Conservation (phyloP, 441 rosid genomes). For the Raphanus hybrid region DNA sequence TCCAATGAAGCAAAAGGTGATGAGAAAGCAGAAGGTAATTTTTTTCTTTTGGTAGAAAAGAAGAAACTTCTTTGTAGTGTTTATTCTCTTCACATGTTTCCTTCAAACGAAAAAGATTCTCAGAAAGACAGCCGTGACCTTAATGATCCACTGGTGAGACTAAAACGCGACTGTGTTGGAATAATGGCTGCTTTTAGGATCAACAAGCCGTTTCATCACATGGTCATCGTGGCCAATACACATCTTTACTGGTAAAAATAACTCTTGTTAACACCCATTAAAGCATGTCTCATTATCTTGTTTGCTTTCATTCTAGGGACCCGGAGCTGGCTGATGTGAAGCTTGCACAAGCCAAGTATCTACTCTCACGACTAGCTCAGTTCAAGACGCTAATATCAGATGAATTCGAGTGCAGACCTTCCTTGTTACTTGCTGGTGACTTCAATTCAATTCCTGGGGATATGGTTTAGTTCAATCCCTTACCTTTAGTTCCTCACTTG, state of each 20-base stretch:
- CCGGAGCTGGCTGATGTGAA: constrained; percentile 91
- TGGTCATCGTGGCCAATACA: constrained; percentile 83
- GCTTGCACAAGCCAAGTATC: constrained; percentile 61
- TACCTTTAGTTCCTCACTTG: background rate
- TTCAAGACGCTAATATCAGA: constrained; percentile 64
- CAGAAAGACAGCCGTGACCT: constrained; percentile 67
- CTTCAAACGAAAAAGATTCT: constrained; percentile 26
- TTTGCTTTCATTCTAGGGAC: constrained; percentile 62
- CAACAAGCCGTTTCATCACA: constrained; percentile 57
- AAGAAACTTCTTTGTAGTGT: constrained; percentile 6
- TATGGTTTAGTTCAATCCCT: constrained; percentile 50
- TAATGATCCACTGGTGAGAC: constrained; percentile 59
- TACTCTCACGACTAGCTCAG: constrained; percentile 63
- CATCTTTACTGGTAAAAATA: constrained; percentile 77
- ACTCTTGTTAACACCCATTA: constrained; percentile 17
- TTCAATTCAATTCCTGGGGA: constrained; percentile 92
- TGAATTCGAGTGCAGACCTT: constrained; percentile 64
- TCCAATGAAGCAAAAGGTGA: constrained; percentile 43
- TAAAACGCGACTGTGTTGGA: constrained; percentile 91
- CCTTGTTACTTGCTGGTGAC: constrained; percentile 81
- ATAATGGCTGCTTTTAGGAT: constrained; percentile 89
- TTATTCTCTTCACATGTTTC: constrained; percentile 22
- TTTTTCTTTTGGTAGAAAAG: too few relatives aligned
- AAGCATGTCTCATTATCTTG: constrained; percentile 17
- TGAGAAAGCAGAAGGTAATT: constrained; percentile 46